Evolutionary conservation across 768 basidiomycete species (phyloP).

Genomic region (Tricholoma bakamatsutake): DNA sequence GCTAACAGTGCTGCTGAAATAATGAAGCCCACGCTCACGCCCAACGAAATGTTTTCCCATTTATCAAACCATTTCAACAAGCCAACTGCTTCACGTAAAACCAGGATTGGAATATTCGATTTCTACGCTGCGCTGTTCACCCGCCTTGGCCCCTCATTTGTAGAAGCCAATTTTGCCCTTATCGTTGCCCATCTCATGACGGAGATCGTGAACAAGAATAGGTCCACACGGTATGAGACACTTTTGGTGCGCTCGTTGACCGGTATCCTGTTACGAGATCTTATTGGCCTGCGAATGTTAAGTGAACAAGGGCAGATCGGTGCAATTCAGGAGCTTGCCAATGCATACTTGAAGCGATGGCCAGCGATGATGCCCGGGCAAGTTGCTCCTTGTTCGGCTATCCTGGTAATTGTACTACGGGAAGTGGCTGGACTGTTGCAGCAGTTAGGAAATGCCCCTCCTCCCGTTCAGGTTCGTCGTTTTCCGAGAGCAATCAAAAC

Average conservation of each 20-base stretch:
- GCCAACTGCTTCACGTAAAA: slow-evolving; percentile 56
- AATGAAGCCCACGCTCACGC: slow-evolving; percentile 64
- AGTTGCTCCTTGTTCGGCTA: slow-evolving; percentile 55
- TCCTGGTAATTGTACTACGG: slow-evolving; percentile 68
- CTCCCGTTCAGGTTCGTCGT: slow-evolving; percentile 67
- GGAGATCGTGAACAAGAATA: slow-evolving; percentile 65
- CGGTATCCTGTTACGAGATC: slow-evolving; percentile 72
- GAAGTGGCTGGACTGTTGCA: slow-evolving; percentile 85
- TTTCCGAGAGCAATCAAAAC: background rate
- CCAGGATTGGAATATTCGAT: slow-evolving; percentile 82
- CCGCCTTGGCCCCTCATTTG: slow-evolving; percentile 68
- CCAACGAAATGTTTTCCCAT: slow-evolving; percentile 75
- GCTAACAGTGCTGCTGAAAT: slow-evolving; percentile 44
- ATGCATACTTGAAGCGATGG: slow-evolving; percentile 83
- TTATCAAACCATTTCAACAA: slow-evolving; percentile 83
- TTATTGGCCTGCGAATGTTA: slow-evolving; percentile 84
- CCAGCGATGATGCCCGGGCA: slow-evolving; percentile 90
- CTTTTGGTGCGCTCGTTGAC: slow-evolving; percentile 69
- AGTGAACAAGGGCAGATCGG: slow-evolving; percentile 92
- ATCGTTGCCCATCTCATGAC: slow-evolving; percentile 73
- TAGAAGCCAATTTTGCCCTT: slow-evolving; percentile 77
- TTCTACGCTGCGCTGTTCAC: slow-evolving; percentile 77
- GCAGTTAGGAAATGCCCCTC: slow-evolving; percentile 88
- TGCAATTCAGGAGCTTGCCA: slow-evolving; percentile 84
- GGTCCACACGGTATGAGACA: slow-evolving; percentile 62